phyloP scores from a whole-genome alignment of 2,329 filamentous ascomycete genomes.

The Aspergillus pseudotamarii region DNA sequence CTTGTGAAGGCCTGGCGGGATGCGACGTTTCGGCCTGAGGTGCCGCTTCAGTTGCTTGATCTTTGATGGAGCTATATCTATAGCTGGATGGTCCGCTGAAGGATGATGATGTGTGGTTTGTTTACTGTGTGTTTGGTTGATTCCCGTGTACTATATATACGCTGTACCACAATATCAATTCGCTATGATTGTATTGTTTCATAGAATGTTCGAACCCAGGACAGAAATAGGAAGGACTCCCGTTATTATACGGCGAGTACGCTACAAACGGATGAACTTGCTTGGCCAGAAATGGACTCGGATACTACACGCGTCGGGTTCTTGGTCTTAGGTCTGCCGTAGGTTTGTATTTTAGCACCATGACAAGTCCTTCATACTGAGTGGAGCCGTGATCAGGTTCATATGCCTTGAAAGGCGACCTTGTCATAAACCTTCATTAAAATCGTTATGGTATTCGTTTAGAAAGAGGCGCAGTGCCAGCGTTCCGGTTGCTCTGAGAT shows the following conservation, averaged over 20 bases:
- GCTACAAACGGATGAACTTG: neutral
- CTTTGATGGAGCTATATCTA: neutral
- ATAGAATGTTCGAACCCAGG: neutral
- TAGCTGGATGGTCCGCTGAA: too few relatives aligned
- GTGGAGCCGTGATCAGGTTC: neutral
- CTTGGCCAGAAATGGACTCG: neutral
- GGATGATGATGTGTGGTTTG: neutral
- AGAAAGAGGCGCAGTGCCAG: neutral
- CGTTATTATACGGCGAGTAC: neutral
- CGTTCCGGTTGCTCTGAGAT: neutral
- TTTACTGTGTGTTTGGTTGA: slow-evolving; percentile 1
- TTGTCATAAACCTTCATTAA: neutral
- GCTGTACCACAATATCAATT: neutral
- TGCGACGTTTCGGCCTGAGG: slow-evolving; percentile 15
- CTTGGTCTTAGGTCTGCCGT: neutral
- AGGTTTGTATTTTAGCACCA: neutral
- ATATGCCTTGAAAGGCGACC: neutral
- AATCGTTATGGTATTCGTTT: neutral
- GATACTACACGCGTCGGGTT: neutral
- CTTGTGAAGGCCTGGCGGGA: slow-evolving; percentile 23
- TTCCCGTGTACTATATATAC: neutral
- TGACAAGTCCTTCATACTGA: neutral
- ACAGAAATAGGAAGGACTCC: neutral
- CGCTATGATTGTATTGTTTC: neutral
- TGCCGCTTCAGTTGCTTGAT: slow-evolving; percentile 7